Conservation (phyloP, 2,329 filamentous ascomycete genomes). For the Fusarium euwallaceae region DNA sequence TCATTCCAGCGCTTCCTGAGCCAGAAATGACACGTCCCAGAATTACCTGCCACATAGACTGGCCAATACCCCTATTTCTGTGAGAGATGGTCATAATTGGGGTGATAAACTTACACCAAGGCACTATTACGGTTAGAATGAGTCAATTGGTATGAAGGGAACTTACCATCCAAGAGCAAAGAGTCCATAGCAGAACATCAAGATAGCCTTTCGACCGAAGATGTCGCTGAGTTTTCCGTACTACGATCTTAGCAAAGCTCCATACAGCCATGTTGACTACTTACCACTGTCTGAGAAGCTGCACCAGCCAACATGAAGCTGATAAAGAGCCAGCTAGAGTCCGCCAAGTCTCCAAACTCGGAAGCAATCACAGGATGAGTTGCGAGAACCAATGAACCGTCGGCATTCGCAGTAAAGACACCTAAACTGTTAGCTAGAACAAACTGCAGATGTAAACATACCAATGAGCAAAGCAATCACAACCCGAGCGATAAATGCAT, state of each 20-base stretch:
- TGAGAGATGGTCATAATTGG: background rate
- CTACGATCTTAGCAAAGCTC: conserved; percentile 24
- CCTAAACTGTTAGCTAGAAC: conserved; percentile 25
- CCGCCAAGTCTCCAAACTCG: conserved; percentile 68
- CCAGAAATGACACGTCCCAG: conserved; percentile 66
- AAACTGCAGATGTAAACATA: background rate
- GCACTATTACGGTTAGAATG: conserved; percentile 15
- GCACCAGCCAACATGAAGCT: conserved; percentile 50
- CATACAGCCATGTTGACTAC: background rate
- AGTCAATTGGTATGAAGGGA: no score
- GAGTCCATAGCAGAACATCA: conserved; percentile 46
- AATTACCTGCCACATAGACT: conserved; percentile 63
- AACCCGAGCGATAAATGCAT: conserved; percentile 33
- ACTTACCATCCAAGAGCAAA: conserved; percentile 55
- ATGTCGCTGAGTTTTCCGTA: conserved; percentile 50
- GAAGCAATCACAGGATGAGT: conserved; percentile 74
- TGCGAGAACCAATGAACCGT: conserved; percentile 74
- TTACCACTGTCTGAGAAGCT: conserved; percentile 58
- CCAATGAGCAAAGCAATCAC: conserved; percentile 34
- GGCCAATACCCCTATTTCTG: conserved; percentile 53
- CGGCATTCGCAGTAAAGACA: conserved; percentile 75
- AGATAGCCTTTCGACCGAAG: conserved; percentile 44
- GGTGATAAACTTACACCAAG: conserved; percentile 29
- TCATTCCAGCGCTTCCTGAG: conserved; percentile 65
- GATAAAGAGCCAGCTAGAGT: conserved; percentile 61